Evolutionary conservation across 2,329 filamentous ascomycete genomes (phyloP).

Genomic region (Colletotrichum noveboracense): DNA sequence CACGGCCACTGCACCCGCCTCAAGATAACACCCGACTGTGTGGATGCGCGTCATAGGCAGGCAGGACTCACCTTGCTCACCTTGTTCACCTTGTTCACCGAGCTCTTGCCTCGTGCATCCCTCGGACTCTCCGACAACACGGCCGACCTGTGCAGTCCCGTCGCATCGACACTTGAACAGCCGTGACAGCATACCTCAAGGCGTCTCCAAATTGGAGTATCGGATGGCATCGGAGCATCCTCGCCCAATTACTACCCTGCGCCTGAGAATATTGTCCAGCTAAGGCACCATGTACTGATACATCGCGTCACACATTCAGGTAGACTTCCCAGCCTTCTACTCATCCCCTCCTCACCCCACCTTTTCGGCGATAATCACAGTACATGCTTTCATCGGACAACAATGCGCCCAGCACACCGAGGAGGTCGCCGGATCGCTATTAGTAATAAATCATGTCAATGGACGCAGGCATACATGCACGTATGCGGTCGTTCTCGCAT

Average conservation of each 20-base stretch:
- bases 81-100: neutral
- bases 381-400: neutral
- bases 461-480: neutral
- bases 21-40: neutral
- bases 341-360: neutral
- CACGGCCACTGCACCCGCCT: neutral
- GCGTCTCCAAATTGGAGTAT: neutral
- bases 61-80: neutral
- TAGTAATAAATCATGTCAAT: neutral
- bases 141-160: neutral
- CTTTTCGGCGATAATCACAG: neutral
- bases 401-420: neutral
- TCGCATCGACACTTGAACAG: neutral
- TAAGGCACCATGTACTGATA: neutral
- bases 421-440: neutral
- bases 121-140: neutral
- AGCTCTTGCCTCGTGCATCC: neutral
- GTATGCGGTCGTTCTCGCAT: neutral
- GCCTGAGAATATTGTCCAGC: neutral
- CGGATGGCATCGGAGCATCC: neutral
- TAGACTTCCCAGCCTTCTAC: neutral
- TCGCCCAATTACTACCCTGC: neutral
- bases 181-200: neutral
- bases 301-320: neutral
- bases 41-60: slow-evolving; percentile 7